Percentiles rank a stretch among this genome's conserved stretches.
These are phyloP conservation scores for Candida sp. DNA, from an alignment of 1,139 yeast species.

Conservation along the genomic window DNA sequence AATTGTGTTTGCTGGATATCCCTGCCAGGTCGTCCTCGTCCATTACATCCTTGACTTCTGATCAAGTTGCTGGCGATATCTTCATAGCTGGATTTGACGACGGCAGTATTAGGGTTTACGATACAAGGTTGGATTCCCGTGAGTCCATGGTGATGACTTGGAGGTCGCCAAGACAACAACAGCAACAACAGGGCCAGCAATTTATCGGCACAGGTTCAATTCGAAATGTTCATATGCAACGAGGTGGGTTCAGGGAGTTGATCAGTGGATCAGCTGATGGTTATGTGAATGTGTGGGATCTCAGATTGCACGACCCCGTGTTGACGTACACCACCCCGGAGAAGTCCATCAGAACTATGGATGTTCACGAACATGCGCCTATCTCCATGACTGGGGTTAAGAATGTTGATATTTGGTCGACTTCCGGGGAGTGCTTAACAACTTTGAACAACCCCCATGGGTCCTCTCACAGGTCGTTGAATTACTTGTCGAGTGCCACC, in stretches of 20 bases:
- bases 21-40: conserved; percentile 94
- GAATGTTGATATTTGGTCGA: conserved; percentile 84
- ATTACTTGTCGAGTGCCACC: conserved; percentile 66
- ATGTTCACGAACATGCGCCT: conserved; percentile 97
- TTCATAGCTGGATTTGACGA: conserved; percentile 94
- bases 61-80: conserved; percentile 94
- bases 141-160: conserved; percentile 89
- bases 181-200: conserved; percentile 3
- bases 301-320: conserved; percentile 75
- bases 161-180: conserved; percentile 42
- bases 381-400: conserved; percentile 87
- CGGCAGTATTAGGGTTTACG: conserved; percentile 90
- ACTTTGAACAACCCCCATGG: conserved; percentile 61
- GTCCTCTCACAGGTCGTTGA: conserved; percentile 43
- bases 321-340: conserved; percentile 61
- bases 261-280: conserved; percentile 89
- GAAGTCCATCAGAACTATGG: conserved; percentile 71
- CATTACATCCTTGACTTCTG: conserved; percentile 88
- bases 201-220: conserved; percentile 52
- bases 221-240: conserved; percentile 89
- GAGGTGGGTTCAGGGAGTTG: conserved; percentile 94
- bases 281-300: conserved; percentile 87
- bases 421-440: conserved; percentile 75
- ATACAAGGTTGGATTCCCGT: conserved; percentile 81
- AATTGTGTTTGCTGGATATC: conserved; percentile 81